Evolutionary conservation across 176 grass and related monocot species (phyloP), one percentile per base, ranked within the genome.

Genomic region (Coix lacrymajobi): DNA sequence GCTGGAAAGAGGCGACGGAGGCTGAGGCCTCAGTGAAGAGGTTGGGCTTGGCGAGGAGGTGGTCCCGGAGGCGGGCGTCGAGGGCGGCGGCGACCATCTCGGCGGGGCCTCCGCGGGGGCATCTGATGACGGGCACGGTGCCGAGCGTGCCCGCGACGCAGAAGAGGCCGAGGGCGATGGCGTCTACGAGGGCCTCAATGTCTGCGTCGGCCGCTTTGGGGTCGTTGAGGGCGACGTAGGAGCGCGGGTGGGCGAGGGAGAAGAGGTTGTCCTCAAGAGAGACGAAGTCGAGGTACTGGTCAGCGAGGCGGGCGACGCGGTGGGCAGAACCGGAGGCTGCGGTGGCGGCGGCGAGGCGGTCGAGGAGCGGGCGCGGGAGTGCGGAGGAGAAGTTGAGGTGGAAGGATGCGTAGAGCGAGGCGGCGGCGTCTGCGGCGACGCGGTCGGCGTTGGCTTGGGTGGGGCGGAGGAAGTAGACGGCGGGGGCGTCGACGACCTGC

Each of bases 201-300:
- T 49, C 71, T 17, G 48, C 71, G 30, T 54, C 30, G 71, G 29
- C 10, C 28, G 45, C 46, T 1, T 11, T 51, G 30, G 71, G 71
- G 71, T 75, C 71, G 29, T 75, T 75, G 71, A 54, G 71, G 29
- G 71, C 71, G 30, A 54, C 71, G 46, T 75, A 75, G 46, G 30
- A 51, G 46, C 30, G 71, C 29, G 71, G 46, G 10, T 75, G 71
- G 9, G 71, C 71, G 46, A 75, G 71, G 46, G 71, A 75, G 71
- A 75, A 75, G 71, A 75, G 71, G 29, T 51, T 51, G 29, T 75
- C 71, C 71, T 75, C 71, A 46, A 75, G 71, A 20, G 46, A 75
- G 46, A 75, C 30, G 46, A 75, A 75, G 46, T 75, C 46, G 46
- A 75, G 29, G 46, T 75, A 54, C 29, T 75, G 71, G 46, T 75